Evolutionary conservation across 129 eudicot species (phyloP), one percentile per base, ranked within the genome.

Genomic region (Arctium minus): DNA sequence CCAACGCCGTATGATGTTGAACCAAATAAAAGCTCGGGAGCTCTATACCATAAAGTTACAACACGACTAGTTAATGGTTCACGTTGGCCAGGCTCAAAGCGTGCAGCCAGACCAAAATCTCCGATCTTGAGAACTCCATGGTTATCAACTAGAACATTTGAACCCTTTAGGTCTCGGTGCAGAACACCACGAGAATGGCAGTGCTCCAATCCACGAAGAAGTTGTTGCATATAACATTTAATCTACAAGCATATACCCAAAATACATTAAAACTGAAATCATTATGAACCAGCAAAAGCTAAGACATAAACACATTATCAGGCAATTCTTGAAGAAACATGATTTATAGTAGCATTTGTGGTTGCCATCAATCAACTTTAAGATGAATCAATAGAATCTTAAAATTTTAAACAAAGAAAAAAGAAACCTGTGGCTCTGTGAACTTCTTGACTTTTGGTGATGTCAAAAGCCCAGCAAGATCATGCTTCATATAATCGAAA

Each of bases 401-500:
- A 5, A 18, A 5, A 31, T 64, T 42, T 30, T 40, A 77, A 13
- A 74, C 10, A 76, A 38, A 32, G 35, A 22, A 46, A 53, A 77
- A 27, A 22, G 6, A 30, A 85, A 92, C 98, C 97, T 95, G 98
- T 70, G 97, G 86, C 88, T 89, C 92, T 31, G 94, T 92, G 85
- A 95, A 92, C 83, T 91, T 95, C 84, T 90, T 95, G 74, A 85
- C 86, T 50, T 60, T 75, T 50, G 92, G 89, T 10, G 90, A 73
- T 42, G 92, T 87, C 83, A 89, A 75, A 83, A 95, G 98, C 44
- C 98, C 98, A 65, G 92, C 82, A 83, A 95, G 97, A 91, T 95
- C 98, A 83, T 95, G 97, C 84, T 95, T 97, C 98, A 95, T 95
- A 87, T 92, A 95, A 78, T 95, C 97, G 71, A 94, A 92, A 53